These are phyloP conservation scores for Parasitella parasitica DNA, from an alignment of 371 early-diverging fungal species.

Conservation along the genomic window DNA sequence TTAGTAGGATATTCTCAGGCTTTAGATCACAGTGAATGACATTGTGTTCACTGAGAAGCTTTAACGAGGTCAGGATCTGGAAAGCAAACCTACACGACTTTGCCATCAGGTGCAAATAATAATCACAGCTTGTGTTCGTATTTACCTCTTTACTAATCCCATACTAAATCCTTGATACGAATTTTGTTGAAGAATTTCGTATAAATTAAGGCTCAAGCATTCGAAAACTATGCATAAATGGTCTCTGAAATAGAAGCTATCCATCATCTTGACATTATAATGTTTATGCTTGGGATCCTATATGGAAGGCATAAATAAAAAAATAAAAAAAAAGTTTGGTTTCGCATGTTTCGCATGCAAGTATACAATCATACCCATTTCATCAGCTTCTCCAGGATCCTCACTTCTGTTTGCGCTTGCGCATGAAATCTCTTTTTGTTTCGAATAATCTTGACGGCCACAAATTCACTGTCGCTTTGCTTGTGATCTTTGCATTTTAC, in stretches of 20 bases:
- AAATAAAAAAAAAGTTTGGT: too few species aligned
- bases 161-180: slow-evolving; percentile 90
- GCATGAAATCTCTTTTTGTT: slow-evolving; percentile 81
- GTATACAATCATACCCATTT: slow-evolving; percentile 25
- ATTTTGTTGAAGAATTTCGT: slow-evolving; percentile 94
- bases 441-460: slow-evolving; percentile 86
- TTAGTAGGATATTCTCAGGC: slow-evolving; percentile 84
- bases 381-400: slow-evolving; percentile 65
- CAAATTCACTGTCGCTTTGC: slow-evolving; percentile 40
- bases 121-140: too few species aligned
- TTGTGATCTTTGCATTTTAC: slow-evolving; percentile 76
- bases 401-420: slow-evolving; percentile 81
- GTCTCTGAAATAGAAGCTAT: slow-evolving; percentile 89
- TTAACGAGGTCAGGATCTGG: slow-evolving; percentile 83
- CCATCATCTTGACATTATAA: slow-evolving; percentile 84
- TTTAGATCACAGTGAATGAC: slow-evolving; percentile 97
- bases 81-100: slow-evolving; percentile 67
- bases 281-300: slow-evolving; percentile 84
- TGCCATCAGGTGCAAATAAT: too few species aligned
- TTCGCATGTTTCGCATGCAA: too few species aligned
- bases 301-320: neutral
- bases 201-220: slow-evolving; percentile 92
- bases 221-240: slow-evolving; percentile 97
- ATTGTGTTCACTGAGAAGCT: slow-evolving; percentile 61
- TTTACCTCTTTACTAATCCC: slow-evolving; percentile 73